Base-by-base conservation (phyloP, 208 protist species). In the Leptomonas pyrrhocoris region DNA sequence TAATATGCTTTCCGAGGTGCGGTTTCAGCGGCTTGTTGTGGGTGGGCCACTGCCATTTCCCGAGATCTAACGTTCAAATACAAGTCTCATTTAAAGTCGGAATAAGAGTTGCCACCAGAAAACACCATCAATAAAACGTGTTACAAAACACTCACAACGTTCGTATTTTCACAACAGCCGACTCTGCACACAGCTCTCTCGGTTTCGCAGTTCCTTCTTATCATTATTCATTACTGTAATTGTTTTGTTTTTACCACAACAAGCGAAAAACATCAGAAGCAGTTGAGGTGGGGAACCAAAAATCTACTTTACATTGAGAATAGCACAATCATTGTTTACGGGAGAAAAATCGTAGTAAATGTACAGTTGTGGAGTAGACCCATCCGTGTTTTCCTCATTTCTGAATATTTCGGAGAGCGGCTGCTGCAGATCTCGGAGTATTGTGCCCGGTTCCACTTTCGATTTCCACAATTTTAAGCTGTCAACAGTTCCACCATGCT, bases 331-430 rank as follows among this genome's bases (percentile, higher is more conserved):
- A 6, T 34, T 64, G 13, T 81, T 55, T 12, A 50, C 53, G 21
- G 84, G 57, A 21, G 74, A 74, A 68, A 89, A 94, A 71, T 94
- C 89, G 59, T 94, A 94, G 68, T 85, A 91, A 8, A 94, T 74
- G 19, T 18, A 59, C 28, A 49, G 28, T 8, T 34, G 25, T 43
- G 30, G 25, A 34, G 25, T 23, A 19, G 51, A 43, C 0, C 59
- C 77, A 2, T 2, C 42, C 15, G 64, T 25, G 11, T 13, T 18
- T 28, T 77, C 76, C 1, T 73, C 56, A 12, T 77, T 49, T 15
- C 34, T 46, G 68, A 87, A 92, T 18, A 79, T 72, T 0, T 88
- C 78, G 5, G 65, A 69, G 2, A 94, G 54, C 1, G 83, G 81
- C 40, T 80, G 59, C 27, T 61, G 28, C 15, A 86, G 73, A 64